phyloP scores from a whole-genome alignment of 2,329 filamentous ascomycete genomes.

The Pyrenophora seminiperda region DNA sequence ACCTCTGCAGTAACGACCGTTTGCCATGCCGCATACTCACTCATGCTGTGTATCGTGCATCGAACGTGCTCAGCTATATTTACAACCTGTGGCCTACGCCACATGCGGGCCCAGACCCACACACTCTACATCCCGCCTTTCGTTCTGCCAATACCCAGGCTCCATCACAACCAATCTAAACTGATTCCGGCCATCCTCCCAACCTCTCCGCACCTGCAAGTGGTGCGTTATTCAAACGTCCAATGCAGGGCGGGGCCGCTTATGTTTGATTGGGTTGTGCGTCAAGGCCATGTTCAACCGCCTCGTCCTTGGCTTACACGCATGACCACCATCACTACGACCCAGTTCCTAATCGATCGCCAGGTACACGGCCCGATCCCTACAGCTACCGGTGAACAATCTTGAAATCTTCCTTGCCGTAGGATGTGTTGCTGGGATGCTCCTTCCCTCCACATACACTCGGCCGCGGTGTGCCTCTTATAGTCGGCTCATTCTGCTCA shows the following conservation, averaged over 20 bases:
- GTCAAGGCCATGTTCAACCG: slow-evolving; percentile 5
- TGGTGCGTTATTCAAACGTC: not conserved
- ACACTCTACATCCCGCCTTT: slow-evolving; percentile 23
- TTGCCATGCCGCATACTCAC: slow-evolving; percentile 18
- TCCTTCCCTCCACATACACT: slow-evolving; percentile 11
- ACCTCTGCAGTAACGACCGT: slow-evolving; percentile 14
- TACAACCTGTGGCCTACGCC: slow-evolving; percentile 19
- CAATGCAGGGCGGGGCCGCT: not conserved
- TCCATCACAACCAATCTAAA: slow-evolving; percentile 24
- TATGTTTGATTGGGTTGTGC: slow-evolving; percentile 8
- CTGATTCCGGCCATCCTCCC: not conserved
- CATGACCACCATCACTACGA: slow-evolving; percentile 21
- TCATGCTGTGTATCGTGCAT: slow-evolving; percentile 15
- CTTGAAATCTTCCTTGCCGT: slow-evolving; percentile 23
- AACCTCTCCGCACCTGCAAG: not conserved
- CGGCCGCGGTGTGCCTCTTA: slow-evolving; percentile 22
- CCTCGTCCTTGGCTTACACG: slow-evolving; percentile 16
- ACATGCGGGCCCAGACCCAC: slow-evolving; percentile 21
- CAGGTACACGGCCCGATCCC: slow-evolving; percentile 19
- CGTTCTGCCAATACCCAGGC: slow-evolving; percentile 16
- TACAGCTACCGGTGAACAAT: slow-evolving; percentile 24
- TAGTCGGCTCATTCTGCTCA: slow-evolving; percentile 8
- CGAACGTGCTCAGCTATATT: slow-evolving; percentile 27
- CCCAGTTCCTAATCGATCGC: slow-evolving; percentile 24
- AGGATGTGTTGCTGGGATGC: slow-evolving; percentile 13